Evolutionary conservation across 2,329 filamentous ascomycete species (phyloP), one percentile per base, ranked within the genome.

Genomic region (Didymellaceae sp.): DNA sequence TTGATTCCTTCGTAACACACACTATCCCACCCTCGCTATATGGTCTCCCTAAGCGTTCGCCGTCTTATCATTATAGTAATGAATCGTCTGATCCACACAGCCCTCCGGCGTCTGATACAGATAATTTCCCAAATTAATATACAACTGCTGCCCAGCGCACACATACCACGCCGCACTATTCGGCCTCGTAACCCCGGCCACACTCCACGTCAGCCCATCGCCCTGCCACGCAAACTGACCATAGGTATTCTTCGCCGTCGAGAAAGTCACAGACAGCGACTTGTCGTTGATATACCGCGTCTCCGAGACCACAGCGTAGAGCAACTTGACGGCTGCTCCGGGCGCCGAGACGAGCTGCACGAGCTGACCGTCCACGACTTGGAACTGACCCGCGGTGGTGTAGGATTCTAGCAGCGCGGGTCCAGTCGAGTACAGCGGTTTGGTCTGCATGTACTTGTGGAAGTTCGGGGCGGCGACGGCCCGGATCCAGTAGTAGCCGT

Each of bases 81-180:
- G 71, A 62, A 72, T 71, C 57, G 82, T 86, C 71, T 85, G 78
- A 71, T 86, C 83, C 22, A 76, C 74, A 70, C 83, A 86, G 3
- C 82, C 82, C 3, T 70, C 66, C 0, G 83, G 83, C 9, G 82
- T 86, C 68, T 80, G 71, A 61, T 85, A 86, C 20, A 71, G 71
- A 61, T 85, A 86, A 11, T 80, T 80, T 0, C 84, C 83, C 45
- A 84, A 75, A 60, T 86, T 86, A 61, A 85, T 77, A 61, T 80
- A 85, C 54, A 86, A 57, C 42, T 66, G 62, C 68, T 82, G 78
- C 5, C 74, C 72, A 35, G 71, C 72, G 55, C 82, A 86, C 43
- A 86, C 82, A 56, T 84, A 77, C 82, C 82, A 86, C 1, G 83
- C 83, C 16, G 78, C 80, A 34, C 76, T 62, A 62, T 86, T 86